phyloP scores from a whole-genome alignment of 345 rosid species.

The Hevea brasiliensis region DNA sequence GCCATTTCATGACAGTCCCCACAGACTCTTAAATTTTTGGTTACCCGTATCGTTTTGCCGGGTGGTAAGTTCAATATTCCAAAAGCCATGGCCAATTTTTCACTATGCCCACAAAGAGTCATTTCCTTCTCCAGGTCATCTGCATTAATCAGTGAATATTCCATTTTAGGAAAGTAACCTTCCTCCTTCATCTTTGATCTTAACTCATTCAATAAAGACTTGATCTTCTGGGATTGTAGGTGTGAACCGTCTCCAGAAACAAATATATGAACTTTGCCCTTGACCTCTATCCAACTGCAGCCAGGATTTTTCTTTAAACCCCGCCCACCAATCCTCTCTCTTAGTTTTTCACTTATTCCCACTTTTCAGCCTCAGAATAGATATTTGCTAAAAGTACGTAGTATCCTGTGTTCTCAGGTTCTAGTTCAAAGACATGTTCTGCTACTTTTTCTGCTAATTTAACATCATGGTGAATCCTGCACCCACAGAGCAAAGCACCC shows the following conservation, averaged over 20 bases:
- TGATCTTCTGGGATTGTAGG: constrained; percentile 19
- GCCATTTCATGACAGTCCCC: constrained; percentile 38
- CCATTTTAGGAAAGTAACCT: constrained; percentile 19
- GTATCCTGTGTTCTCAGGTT: constrained; percentile 33
- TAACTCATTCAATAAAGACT: constrained; percentile 16
- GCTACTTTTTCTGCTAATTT: constrained; percentile 34
- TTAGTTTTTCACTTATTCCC: constrained; percentile 30
- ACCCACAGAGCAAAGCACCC: constrained; percentile 28
- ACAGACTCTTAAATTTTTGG: constrained; percentile 35
- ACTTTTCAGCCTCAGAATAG: constrained; percentile 33
- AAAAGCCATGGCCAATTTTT: constrained; percentile 38
- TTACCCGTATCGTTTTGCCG: constrained; percentile 27
- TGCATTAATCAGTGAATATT: constrained; percentile 26
- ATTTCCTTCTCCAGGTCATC: constrained; percentile 30
- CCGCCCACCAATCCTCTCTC: constrained; percentile 19
- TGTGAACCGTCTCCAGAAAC: constrained; percentile 26
- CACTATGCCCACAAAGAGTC: constrained; percentile 39
- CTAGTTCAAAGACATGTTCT: constrained; percentile 30
- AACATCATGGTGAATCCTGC: constrained; percentile 31
- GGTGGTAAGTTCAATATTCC: constrained; percentile 30
- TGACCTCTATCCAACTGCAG: constrained; percentile 39
- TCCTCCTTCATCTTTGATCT: constrained; percentile 32
- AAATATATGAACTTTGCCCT: constrained; percentile 27
- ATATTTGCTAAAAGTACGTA: constrained; percentile 37
- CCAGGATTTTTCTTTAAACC: constrained; percentile 32